phyloP scores from a whole-genome alignment of 2,329 filamentous ascomycete species.

The Escovopsis sp. region DNA sequence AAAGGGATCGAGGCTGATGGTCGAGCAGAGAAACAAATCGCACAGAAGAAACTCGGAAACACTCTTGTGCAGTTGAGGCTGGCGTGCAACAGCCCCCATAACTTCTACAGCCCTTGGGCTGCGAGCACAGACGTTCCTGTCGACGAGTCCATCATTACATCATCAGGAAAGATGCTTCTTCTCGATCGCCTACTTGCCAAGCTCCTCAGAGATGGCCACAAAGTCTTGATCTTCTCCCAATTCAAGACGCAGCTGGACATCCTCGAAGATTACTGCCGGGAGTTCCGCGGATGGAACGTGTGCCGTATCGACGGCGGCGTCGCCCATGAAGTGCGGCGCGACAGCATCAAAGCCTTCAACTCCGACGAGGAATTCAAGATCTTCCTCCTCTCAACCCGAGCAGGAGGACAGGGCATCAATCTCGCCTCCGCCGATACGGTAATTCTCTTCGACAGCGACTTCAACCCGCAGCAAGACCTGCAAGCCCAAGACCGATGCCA shows the following conservation, averaged over 20 bases:
- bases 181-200: slow-evolving; percentile 71
- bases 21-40: slow-evolving; percentile 59
- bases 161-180: slow-evolving; percentile 90
- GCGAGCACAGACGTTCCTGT: slow-evolving; percentile 41
- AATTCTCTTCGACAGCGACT: slow-evolving; percentile 75
- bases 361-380: slow-evolving; percentile 49
- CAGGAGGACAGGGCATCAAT: slow-evolving; percentile 92
- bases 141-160: slow-evolving; percentile 71
- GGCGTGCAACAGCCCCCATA: slow-evolving; percentile 86
- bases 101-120: slow-evolving; percentile 89
- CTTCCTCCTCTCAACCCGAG: slow-evolving; percentile 80
- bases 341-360: slow-evolving; percentile 63
- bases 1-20: slow-evolving; percentile 11
- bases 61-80: slow-evolving; percentile 82
- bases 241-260: slow-evolving; percentile 93
- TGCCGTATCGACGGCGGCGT: slow-evolving; percentile 89
- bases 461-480: slow-evolving; percentile 94
- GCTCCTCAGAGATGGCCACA: slow-evolving; percentile 63
- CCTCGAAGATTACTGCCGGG: slow-evolving; percentile 65
- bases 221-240: slow-evolving; percentile 91
- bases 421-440: slow-evolving; percentile 85
- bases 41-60: slow-evolving; percentile 83
- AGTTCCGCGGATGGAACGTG: slow-evolving; percentile 64
- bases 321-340: slow-evolving; percentile 53
- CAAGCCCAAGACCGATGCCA: slow-evolving; percentile 94